These are phyloP conservation scores for Russula lepida DNA, from an alignment of 768 basidiomycete genomes.

Conservation along the genomic window DNA sequence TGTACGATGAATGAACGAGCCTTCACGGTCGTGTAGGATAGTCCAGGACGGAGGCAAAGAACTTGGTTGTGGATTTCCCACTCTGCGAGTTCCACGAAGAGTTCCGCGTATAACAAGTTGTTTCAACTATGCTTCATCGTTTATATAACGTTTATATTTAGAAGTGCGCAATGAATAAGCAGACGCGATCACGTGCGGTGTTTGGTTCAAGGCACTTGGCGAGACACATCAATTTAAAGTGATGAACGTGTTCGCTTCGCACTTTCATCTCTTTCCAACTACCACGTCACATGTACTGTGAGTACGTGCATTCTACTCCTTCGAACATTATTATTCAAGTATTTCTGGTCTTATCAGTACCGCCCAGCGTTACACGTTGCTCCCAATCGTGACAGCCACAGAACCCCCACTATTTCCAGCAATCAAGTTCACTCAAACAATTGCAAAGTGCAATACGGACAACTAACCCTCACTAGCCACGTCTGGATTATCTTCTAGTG, in stretches of 20 bases:
- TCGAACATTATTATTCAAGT: too few species aligned
- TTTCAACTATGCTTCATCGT: too few species aligned
- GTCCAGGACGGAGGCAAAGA: too few species aligned
- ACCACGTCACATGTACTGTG: neutral
- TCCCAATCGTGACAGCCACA: neutral
- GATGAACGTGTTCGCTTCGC: neutral
- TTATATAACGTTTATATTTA: too few species aligned
- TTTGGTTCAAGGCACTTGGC: conserved; percentile 1
- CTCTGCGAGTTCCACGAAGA: too few species aligned
- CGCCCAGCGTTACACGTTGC: neutral
- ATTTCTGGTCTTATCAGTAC: neutral
- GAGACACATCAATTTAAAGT: neutral
- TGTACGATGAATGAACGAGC: too few species aligned
- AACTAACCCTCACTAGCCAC: neutral
- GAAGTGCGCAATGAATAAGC: neutral
- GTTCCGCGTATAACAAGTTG: too few species aligned
- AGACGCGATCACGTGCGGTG: conserved; percentile 4
- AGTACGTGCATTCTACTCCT: neutral
- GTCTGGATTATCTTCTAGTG: neutral
- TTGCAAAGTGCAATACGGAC: neutral
- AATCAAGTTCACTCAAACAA: neutral
- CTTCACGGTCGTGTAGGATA: too few species aligned
- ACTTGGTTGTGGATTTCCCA: too few species aligned
- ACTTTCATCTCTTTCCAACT: neutral
- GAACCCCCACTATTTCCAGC: neutral